Conservation (phyloP, 306 rosid species). For the Cyamopsis tetragonoloba region DNA sequence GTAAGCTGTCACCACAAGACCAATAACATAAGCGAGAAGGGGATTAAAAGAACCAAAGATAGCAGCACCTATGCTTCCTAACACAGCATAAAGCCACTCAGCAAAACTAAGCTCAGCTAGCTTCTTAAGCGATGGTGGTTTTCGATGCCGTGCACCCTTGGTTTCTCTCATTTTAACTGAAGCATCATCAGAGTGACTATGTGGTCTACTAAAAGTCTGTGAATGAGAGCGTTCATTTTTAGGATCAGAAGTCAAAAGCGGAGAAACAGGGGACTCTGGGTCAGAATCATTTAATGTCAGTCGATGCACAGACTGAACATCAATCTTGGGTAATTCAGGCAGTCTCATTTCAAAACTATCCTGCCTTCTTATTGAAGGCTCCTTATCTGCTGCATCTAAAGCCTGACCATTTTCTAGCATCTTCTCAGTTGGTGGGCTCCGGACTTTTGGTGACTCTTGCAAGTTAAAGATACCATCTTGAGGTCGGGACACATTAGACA, state of each 20-base stretch:
- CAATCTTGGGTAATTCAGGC: constrained; percentile 89
- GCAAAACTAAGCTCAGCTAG: constrained; percentile 84
- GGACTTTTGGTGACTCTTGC: constrained; percentile 70
- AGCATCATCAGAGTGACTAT: constrained; percentile 68
- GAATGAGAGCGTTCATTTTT: constrained; percentile 97
- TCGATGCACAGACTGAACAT: constrained; percentile 65
- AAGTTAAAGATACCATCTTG: constrained; percentile 51
- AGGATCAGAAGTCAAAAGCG: constrained; percentile 91
- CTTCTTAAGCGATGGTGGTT: constrained; percentile 85
- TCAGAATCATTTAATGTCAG: constrained; percentile 78
- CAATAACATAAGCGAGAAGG: constrained; percentile 90
- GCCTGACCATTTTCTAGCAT: constrained; percentile 76
- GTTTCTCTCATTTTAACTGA: constrained; percentile 44
- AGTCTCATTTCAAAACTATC: constrained; percentile 96
- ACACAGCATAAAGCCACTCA: constrained; percentile 93
- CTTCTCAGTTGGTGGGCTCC: constrained; percentile 82
- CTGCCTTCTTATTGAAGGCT: constrained; percentile 83
- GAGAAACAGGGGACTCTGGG: constrained; percentile 96
- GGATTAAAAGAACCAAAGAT: constrained; percentile 98
- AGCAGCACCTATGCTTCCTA: constrained; percentile 97
- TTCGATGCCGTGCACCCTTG: constrained; percentile 44
- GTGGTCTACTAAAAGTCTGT: constrained; percentile 89
- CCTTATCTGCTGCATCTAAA: constrained; percentile 62
- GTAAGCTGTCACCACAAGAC: constrained; percentile 85
- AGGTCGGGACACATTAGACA: constrained; percentile 54